These are phyloP conservation scores for Paramecium caudatum DNA, from an alignment of 73 alveolate genomes.

Conservation along the genomic window DNA sequence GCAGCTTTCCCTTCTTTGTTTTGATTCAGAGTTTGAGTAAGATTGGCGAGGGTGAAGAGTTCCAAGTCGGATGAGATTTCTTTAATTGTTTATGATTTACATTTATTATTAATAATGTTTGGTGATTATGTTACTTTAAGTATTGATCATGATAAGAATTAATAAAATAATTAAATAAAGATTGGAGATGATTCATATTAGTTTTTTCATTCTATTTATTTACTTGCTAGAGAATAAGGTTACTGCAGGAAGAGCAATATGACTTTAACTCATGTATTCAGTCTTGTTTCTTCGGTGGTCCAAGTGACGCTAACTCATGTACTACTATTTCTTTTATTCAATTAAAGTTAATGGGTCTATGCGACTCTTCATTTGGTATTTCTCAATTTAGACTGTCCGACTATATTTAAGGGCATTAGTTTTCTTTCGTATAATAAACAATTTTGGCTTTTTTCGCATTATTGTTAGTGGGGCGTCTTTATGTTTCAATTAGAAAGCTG, in stretches of 20 bases:
- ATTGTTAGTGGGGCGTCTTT: neutral
- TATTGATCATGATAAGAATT: too few relatives aligned
- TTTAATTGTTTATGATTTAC: conserved; percentile 11
- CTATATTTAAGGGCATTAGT: neutral
- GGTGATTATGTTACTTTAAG: too few relatives aligned
- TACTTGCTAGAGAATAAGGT: neutral
- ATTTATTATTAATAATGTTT: too few relatives aligned
- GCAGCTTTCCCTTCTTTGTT: conserved; percentile 10
- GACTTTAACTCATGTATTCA: conserved; percentile 4
- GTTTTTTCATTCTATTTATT: neutral
- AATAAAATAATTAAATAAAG: neutral
- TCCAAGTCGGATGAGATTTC: conserved; percentile 13
- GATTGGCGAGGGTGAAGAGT: too few relatives aligned
- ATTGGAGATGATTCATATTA: neutral
- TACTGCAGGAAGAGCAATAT: conserved; percentile 27
- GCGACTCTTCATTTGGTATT: neutral
- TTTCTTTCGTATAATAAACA: neutral
- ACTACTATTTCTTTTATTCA: conserved; percentile 13
- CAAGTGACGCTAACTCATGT: conserved; percentile 8
- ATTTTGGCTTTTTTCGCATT: neutral
- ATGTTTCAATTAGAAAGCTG: neutral
- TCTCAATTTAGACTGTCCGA: neutral
- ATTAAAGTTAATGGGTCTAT: neutral
- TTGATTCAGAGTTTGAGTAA: neutral
- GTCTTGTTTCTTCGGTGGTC: conserved; percentile 30